These are phyloP conservation scores for Teratosphaeria gauchensis DNA, from an alignment of 2,329 filamentous ascomycete genomes.

Conservation along the genomic window DNA sequence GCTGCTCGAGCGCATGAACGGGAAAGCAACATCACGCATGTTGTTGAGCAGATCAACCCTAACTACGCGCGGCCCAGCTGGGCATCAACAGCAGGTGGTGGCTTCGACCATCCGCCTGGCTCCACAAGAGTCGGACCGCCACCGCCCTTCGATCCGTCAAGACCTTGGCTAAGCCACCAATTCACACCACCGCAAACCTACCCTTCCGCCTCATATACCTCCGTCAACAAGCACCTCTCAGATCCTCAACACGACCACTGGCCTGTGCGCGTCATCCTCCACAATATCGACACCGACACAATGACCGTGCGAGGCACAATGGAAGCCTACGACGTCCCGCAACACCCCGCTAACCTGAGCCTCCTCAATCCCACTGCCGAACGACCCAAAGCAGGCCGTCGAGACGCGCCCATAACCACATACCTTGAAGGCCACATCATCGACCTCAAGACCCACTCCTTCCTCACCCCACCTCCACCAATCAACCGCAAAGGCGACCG, in stretches of 20 bases:
- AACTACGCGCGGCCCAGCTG: conserved; percentile 9
- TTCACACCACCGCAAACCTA: conserved; percentile 14
- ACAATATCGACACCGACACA: conserved; percentile 48
- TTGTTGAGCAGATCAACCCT: conserved; percentile 25
- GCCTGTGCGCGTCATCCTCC: conserved; percentile 59
- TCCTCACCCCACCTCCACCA: conserved; percentile 38
- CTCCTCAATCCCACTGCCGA: conserved; percentile 8
- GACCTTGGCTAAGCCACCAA: conserved; percentile 30
- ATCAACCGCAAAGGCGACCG: conserved; percentile 5
- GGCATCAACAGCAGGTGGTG: neutral
- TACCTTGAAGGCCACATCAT: conserved; percentile 62
- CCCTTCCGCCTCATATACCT: conserved; percentile 6
- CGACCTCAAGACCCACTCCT: conserved; percentile 44
- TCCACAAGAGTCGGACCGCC: conserved; percentile 11
- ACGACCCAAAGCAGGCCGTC: conserved; percentile 26
- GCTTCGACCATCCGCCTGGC: conserved; percentile 20
- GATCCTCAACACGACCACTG: conserved; percentile 46
- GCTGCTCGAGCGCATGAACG: neutral
- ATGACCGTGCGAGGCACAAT: conserved; percentile 60
- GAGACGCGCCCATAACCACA: conserved; percentile 50
- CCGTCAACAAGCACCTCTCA: neutral
- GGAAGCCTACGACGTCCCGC: conserved; percentile 60
- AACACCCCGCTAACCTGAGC: conserved; percentile 26
- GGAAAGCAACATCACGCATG: conserved; percentile 6
- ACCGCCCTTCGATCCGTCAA: conserved; percentile 21